Base-by-base conservation (phyloP, 345 rosid genomes). In the Lumnitzera racemosa region DNA sequence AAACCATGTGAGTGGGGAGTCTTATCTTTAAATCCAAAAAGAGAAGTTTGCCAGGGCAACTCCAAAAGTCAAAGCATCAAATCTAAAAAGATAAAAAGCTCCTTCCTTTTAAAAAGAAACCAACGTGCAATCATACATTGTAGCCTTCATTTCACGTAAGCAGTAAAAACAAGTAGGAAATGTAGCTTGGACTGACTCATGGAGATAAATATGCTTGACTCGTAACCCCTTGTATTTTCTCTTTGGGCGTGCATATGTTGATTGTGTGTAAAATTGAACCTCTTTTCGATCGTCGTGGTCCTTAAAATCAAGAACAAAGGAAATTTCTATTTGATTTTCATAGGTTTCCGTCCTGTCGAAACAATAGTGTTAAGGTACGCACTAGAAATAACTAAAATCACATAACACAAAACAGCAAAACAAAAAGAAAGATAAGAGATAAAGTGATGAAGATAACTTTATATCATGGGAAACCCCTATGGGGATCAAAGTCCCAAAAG, bases 1-100 rank as follows among this genome's bases (percentile, higher is more conserved):
- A 71, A 46, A 57, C 64, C 75, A 66, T 62, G 75, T 71, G 75
- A 53, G 56, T 57, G 66, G 70, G 69, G 63, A 31, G 46, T 24
- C 47, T 50, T 55, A 64, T 56, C 62, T 70, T 64, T 59, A 70
- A 64, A 53, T 64, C 65, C 73, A 64, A 70, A 59, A 64, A 70
- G 69, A 69, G 55, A 53, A 58, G 53, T 24, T 56, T 27, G 62
- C 55, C 62, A 16, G 17, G 4, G 50, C 66, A 49, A 56, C 53
- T 58, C 57, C 51, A 49, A 24, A 61, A 57, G 61, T 51, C 66
- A 56, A 51, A 58, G 58, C 61, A 50, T 53, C 66, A 54, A 61
- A 56, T 59, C 60, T 53, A 49, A 70, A 49, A 55, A 47, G 48
- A 36, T 50, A 47, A 20, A 41, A 49, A 43, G 25, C n/a, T 25